Evolutionary conservation across 176 grass and related monocot species (phyloP), one percentile per base, ranked within the genome.

Genomic region (Typha latifolia): DNA sequence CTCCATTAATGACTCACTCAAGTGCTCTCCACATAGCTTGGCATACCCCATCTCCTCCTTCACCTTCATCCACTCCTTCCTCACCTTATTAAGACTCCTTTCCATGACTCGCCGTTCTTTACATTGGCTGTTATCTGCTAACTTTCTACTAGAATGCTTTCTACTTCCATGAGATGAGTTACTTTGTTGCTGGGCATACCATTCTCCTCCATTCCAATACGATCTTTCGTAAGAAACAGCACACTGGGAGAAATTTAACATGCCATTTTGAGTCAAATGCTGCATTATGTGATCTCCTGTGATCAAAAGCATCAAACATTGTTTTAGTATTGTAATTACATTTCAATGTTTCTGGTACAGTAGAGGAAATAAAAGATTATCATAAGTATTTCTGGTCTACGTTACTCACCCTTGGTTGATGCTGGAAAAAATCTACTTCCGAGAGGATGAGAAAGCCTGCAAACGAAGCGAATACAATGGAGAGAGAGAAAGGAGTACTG

Each of bases 11-110:
- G 79, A 66, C 68, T 90, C 82, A 22, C 31, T 79, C 62, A 90
- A 81, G 71, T 90, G 79, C 73, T 90, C 76, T 9, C 87, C 77
- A n/a, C 80, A 74, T 12, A 85, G 63, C 71, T 74, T 80, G 31
- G 82, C 87, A 47, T 90, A 82, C 11, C 82, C 79, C 79, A 90
- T 85, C 79, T 90, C 87, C 68, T 90, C 79, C 69, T 90, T 90
- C 47, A 90, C 79, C 72, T 90, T 79, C 79, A 67, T 74, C 87
- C 87, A 90, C 49, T 90, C 87, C 66, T 90, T 85, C 27, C 78
- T 81, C 64, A 85, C 87, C 82, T 82, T 85, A 63, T 26, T 82
- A 62, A 90, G 64, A 69, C 78, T 84, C 79, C 32, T 87, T 77
- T 82, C 81, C 43, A 84, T 59, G 43, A 72, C 82, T 47, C 78